Evolutionary conservation across 2,329 filamentous ascomycete genomes (phyloP).

Genomic region (Scleromitrula shiraiana): DNA sequence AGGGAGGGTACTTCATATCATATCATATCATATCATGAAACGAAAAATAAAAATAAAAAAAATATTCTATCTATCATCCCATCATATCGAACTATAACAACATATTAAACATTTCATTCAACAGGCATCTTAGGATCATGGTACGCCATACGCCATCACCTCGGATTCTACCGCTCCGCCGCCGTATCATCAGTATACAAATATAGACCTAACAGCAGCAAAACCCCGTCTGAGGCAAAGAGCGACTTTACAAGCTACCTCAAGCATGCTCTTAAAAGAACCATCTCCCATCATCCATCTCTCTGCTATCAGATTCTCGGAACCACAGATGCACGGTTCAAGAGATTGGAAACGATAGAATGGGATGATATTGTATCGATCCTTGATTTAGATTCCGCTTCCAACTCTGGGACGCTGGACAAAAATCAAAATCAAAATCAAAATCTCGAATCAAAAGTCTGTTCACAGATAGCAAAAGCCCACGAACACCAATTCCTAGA

Average conservation of each 20-base stretch:
- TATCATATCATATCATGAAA: background rate
- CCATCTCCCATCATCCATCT: background rate
- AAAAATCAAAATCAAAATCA: no score
- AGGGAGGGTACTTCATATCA: no score
- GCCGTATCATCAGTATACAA: background rate
- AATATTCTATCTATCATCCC: no score
- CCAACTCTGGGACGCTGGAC: background rate
- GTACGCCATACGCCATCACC: background rate
- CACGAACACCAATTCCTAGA: slow-evolving; percentile 16
- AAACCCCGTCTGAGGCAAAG: background rate
- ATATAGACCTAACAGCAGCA: background rate
- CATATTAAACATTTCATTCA: background rate
- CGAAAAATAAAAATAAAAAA: background rate
- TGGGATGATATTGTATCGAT: background rate
- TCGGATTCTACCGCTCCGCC: background rate
- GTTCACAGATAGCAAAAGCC: slow-evolving; percentile 10
- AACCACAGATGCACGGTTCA: background rate
- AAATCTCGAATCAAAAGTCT: background rate
- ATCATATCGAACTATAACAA: background rate
- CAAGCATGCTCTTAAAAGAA: background rate
- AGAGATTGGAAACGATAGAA: background rate
- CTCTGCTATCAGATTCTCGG: background rate
- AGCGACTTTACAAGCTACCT: background rate
- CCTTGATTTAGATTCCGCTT: background rate
- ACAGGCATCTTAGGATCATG: background rate